A percentile compares a stretch with the other conserved stretches of the same genome.
These are phyloP conservation scores for Glycine soja DNA, from an alignment of 306 rosid genomes.

Conservation along the genomic window DNA sequence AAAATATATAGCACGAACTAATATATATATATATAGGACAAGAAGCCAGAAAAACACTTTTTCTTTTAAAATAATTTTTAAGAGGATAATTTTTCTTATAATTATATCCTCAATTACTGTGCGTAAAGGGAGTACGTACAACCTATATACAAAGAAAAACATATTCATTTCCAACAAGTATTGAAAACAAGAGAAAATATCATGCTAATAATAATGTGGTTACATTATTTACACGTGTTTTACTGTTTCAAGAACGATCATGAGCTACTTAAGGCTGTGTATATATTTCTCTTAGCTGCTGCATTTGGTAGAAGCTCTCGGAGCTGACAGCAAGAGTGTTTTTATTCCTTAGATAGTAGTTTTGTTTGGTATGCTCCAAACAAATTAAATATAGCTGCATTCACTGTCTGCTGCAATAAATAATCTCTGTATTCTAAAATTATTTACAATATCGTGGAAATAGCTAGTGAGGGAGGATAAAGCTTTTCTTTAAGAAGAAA, in stretches of 20 bases:
- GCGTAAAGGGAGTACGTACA: too few relatives aligned
- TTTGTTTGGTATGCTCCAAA: constrained; percentile 24
- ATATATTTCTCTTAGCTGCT: not conserved
- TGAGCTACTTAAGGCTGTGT: not conserved
- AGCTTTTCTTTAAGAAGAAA: constrained; percentile 32
- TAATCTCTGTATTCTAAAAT: not conserved
- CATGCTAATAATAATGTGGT: not conserved
- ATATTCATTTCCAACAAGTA: not conserved
- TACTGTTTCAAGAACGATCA: constrained; percentile 2
- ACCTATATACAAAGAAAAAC: not conserved
- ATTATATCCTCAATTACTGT: not conserved
- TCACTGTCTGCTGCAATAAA: constrained; percentile 11
- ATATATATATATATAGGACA: not conserved
- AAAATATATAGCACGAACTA: too few relatives aligned
- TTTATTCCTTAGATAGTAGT: not conserved
- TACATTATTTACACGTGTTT: constrained; percentile 15
- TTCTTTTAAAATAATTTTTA: not conserved
- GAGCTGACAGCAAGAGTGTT: constrained; percentile 21
- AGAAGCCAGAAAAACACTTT: not conserved
- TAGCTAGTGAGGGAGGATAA: not conserved
- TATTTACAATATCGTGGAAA: not conserved
- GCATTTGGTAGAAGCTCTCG: constrained; percentile 23
- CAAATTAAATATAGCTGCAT: constrained; percentile 23
- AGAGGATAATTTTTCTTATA: not conserved
- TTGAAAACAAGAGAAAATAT: not conserved